Evolutionary conservation across 2,329 filamentous ascomycete genomes (phyloP), one percentile per base, ranked within the genome.

Genomic region (Fusarium cicatricum): DNA sequence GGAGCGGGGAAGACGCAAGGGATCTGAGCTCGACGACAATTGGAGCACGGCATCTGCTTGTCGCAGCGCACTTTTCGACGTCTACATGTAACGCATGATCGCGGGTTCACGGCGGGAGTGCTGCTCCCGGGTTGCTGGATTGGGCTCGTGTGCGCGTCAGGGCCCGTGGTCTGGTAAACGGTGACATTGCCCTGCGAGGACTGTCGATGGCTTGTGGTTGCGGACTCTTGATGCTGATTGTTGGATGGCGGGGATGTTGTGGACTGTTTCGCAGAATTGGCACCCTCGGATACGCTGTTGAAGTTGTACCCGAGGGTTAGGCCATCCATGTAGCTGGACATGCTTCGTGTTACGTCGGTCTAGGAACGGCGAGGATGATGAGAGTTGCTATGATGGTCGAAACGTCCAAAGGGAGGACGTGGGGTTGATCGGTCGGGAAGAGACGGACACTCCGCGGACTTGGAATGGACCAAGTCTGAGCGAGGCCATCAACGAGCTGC

Each of bases 1-100:
- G 90, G 90, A 3, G 88, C 87, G 1, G 90, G 90, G 69, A 90
- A 92, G 42, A 91, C 77, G 72, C 90, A 92, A 64, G 88, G 84
- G 53, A 89, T 89, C 65, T 87, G 78, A 34, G 87, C 88, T 61
- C 88, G 85, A 36, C 84, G 83, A 72, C 90, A 92, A 72, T 92
- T 92, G 66, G 85, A 85, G 73, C 90, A 92, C 14, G 89, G 88
- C 78, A 90, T 85, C 67, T 85, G 82, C 77, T 92, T 92, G 77
- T 92, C 88, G 79, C 90, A 92, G 68, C 89, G 88, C 49, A 92
- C 90, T 73, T 90, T 89, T 58, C 87, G 78, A 38, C 80, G 77
- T 11, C 80, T 75, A 58, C 80, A 82, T 33, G 78, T 81, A 15
- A 82, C 78, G 62, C 80, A 82, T 58, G 79, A 81, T 56, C 80